These are phyloP conservation scores for Chrysopogon serrulatus DNA, from an alignment of 176 grass and related monocot species.

Conservation along the genomic window DNA sequence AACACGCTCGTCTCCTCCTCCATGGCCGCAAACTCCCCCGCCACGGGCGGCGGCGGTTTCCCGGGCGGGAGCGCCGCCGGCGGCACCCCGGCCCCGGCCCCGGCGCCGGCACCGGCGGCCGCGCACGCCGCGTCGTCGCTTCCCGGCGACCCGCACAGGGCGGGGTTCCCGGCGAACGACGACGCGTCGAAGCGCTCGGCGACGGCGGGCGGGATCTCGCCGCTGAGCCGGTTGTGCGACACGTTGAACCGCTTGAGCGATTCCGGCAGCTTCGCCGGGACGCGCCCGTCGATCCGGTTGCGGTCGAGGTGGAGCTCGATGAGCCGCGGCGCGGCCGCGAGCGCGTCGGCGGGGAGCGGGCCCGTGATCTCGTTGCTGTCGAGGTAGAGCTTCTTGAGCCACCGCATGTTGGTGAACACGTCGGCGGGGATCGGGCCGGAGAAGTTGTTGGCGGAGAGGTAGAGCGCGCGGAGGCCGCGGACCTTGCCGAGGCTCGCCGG, in stretches of 20 bases:
- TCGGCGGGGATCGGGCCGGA: slow-evolving; percentile 40
- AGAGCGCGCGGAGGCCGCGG: slow-evolving; percentile 47
- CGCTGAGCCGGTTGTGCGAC: slow-evolving; percentile 60
- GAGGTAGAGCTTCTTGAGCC: slow-evolving; percentile 91
- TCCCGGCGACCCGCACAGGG: slow-evolving; percentile 37
- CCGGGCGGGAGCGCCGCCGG: not conserved
- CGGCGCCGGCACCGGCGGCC: too few species aligned
- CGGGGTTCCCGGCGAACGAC: slow-evolving; percentile 57
- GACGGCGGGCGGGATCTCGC: slow-evolving; percentile 32
- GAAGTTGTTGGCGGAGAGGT: slow-evolving; percentile 66
- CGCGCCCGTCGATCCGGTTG: slow-evolving; percentile 52
- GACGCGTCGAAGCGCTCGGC: slow-evolving; percentile 29
- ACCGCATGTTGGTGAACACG: slow-evolving; percentile 40
- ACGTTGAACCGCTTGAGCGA: slow-evolving; percentile 63
- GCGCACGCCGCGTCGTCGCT: slow-evolving; percentile 15
- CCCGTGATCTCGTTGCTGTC: slow-evolving; percentile 57
- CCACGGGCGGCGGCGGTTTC: not conserved
- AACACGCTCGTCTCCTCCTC: slow-evolving; percentile 43
- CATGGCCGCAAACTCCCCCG: too few species aligned
- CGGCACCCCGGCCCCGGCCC: too few species aligned
- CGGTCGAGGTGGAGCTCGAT: slow-evolving; percentile 65
- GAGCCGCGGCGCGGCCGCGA: slow-evolving; percentile 38
- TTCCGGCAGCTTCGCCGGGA: slow-evolving; percentile 34
- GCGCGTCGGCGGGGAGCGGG: slow-evolving; percentile 35
- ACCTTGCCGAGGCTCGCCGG: slow-evolving; percentile 33